Conservation (phyloP, 352 stramenopile species). For the Vaucheria bursata region DNA sequence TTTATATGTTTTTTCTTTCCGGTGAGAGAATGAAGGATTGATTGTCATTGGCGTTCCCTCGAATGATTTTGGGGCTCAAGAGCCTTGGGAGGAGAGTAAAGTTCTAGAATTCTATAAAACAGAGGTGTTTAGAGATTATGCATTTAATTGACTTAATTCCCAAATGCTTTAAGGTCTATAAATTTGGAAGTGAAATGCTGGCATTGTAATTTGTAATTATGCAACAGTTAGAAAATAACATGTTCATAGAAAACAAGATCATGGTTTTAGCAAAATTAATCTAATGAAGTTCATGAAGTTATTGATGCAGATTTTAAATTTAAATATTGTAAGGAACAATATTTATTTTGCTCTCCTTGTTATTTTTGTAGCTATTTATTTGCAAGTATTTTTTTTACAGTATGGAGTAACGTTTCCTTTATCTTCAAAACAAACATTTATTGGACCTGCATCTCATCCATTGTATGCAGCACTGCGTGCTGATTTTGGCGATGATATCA, state of each 20-base stretch:
- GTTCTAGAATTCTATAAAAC: constrained; percentile 38
- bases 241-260: too few species aligned
- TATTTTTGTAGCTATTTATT: too few species aligned
- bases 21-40: constrained; percentile 5
- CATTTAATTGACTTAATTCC: too few species aligned
- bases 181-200: too few species aligned
- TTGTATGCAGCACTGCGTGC: constrained; percentile 14
- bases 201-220: too few species aligned
- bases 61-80: constrained; percentile 42
- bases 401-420: constrained; percentile 39
- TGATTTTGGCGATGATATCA: constrained; percentile 23
- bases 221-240: too few species aligned
- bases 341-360: too few species aligned
- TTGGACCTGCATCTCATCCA: constrained; percentile 30
- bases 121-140: background rate
- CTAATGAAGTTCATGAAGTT: too few species aligned
- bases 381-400: background rate
- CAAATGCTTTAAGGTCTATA: too few species aligned
- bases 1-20: background rate
- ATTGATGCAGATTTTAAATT: too few species aligned
- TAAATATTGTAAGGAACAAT: too few species aligned
- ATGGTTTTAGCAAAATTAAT: too few species aligned
- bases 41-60: constrained; percentile 36
- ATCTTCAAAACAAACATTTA: constrained; percentile 20
- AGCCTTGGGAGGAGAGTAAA: constrained; percentile 40